Percentiles rank a stretch among this genome's conserved stretches.
Evolutionary conservation across 1,284 basidiomycete genomes (phyloP).

Genomic region (Cutaneotrichosporon spelunceum): DNA sequence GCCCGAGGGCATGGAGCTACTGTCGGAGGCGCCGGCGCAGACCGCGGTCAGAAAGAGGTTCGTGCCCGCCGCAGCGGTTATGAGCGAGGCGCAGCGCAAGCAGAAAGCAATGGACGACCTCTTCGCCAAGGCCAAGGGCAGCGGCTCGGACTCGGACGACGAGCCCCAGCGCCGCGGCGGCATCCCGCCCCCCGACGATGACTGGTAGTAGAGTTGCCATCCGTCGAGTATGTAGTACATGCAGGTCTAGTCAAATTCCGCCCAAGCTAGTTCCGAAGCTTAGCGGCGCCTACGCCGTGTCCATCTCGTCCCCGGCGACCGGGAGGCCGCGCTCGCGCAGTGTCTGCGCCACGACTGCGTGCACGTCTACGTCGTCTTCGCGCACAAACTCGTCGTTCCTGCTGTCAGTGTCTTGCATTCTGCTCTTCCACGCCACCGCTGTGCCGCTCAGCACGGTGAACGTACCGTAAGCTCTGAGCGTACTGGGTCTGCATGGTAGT

Average conservation of each 20-base stretch:
- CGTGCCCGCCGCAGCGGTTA: slow-evolving; percentile 40
- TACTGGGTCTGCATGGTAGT: slow-evolving; percentile 66
- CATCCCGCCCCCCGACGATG: slow-evolving; percentile 44
- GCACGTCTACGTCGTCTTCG: slow-evolving; percentile 50
- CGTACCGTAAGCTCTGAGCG: slow-evolving; percentile 57
- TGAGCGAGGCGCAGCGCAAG: slow-evolving; percentile 47
- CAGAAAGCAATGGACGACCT: slow-evolving; percentile 46
- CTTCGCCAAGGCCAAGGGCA: slow-evolving; percentile 44
- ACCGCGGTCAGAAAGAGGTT: slow-evolving; percentile 37
- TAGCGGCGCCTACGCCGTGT: slow-evolving; percentile 10
- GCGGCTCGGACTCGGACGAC: slow-evolving; percentile 41
- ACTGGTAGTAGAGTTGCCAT: too few relatives aligned
- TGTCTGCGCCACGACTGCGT: slow-evolving; percentile 41
- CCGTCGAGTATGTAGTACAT: slow-evolving; percentile 8
- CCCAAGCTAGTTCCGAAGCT: too few relatives aligned
- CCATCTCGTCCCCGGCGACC: slow-evolving; percentile 31
- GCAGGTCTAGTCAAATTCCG: too few relatives aligned
- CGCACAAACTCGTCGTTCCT: slow-evolving; percentile 42
- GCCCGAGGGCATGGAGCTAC: slow-evolving; percentile 48
- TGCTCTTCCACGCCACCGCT: background rate
- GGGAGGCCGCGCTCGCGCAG: slow-evolving; percentile 35
- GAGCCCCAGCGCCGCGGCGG: slow-evolving; percentile 20
- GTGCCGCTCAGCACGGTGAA: background rate
- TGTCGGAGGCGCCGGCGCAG: slow-evolving; percentile 42
- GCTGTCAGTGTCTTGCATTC: background rate